A percentile compares a stretch with the other conserved stretches of the same genome.
These are phyloP conservation scores for Polychaeton citri DNA, from an alignment of 2,329 filamentous ascomycete species.

Conservation along the genomic window DNA sequence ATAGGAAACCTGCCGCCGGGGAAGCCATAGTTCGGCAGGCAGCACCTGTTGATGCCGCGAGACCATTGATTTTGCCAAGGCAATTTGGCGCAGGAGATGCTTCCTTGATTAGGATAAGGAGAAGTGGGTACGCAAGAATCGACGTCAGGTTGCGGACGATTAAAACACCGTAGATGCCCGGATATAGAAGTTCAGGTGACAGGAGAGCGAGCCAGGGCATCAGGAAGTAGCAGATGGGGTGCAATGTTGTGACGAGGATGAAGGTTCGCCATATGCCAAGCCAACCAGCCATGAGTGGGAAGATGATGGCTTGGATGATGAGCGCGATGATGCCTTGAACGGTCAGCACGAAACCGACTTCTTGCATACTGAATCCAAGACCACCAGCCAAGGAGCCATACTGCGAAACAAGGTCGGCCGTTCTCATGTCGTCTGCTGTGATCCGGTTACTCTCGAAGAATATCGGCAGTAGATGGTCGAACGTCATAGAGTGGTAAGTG, in stretches of 20 bases:
- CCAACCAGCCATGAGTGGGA: conserved; percentile 49
- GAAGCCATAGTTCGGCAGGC: conserved; percentile 57
- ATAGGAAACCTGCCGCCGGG: conserved; percentile 54
- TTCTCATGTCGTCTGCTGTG: conserved; percentile 24
- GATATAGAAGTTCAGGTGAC: conserved; percentile 39
- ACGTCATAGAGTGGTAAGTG: conserved; percentile 91
- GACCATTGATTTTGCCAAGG: conserved; percentile 58
- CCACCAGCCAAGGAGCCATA: conserved; percentile 40
- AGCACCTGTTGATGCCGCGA: conserved; percentile 60
- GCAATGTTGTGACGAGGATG: conserved; percentile 49
- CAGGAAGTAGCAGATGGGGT: conserved; percentile 55
- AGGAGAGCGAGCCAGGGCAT: conserved; percentile 54
- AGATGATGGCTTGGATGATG: conserved; percentile 58
- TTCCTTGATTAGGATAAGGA: conserved; percentile 61
- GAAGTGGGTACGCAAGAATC: conserved; percentile 54
- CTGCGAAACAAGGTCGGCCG: conserved; percentile 9
- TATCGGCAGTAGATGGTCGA: conserved; percentile 81
- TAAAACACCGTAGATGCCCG: conserved; percentile 53
- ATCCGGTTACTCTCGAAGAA: conserved; percentile 70
- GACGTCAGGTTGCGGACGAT: conserved; percentile 53
- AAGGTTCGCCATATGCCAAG: conserved; percentile 57
- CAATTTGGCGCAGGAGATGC: conserved; percentile 49
- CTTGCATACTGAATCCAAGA: conserved; percentile 50
- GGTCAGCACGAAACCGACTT: conserved; percentile 55
- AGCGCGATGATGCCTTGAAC: conserved; percentile 60